Conservation (phyloP, 2,329 filamentous ascomycete species). For the Fusarium anguioides region DNA sequence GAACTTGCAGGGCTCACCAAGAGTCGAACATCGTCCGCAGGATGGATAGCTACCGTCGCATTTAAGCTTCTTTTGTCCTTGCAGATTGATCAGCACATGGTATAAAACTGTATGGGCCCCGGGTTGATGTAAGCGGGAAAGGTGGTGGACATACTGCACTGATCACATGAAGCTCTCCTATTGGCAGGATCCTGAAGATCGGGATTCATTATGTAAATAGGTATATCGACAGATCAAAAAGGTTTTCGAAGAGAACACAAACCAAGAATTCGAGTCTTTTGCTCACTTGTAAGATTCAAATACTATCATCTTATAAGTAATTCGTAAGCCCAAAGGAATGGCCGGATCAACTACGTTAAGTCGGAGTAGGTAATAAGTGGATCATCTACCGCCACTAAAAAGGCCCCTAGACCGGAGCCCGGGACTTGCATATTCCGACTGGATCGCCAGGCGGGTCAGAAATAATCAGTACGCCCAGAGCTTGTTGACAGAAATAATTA, state of each 20-base stretch:
- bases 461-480: too few relatives aligned
- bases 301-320: slow-evolving; percentile 7
- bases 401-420: slow-evolving; percentile 39
- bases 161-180: slow-evolving; percentile 45
- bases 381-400: slow-evolving; percentile 8
- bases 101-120: background rate
- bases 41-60: slow-evolving; percentile 41
- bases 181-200: slow-evolving; percentile 25
- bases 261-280: background rate
- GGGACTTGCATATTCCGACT: slow-evolving; percentile 53
- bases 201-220: slow-evolving; percentile 8
- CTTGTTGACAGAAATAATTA: too few relatives aligned
- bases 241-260: background rate
- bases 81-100: slow-evolving; percentile 11
- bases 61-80: slow-evolving; percentile 46
- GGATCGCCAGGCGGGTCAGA: too few relatives aligned
- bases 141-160: slow-evolving; percentile 36
- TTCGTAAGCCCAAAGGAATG: slow-evolving; percentile 17
- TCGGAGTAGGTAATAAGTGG: slow-evolving; percentile 22
- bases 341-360: background rate
- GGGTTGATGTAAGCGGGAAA: slow-evolving; percentile 12
- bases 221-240: too few relatives aligned
- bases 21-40: slow-evolving; percentile 34
- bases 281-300: slow-evolving; percentile 13
- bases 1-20: slow-evolving; percentile 34